Evolutionary conservation across 805 yeast genomes (phyloP), one percentile per base, ranked within the genome.

Genomic region (Pichia exigua): DNA sequence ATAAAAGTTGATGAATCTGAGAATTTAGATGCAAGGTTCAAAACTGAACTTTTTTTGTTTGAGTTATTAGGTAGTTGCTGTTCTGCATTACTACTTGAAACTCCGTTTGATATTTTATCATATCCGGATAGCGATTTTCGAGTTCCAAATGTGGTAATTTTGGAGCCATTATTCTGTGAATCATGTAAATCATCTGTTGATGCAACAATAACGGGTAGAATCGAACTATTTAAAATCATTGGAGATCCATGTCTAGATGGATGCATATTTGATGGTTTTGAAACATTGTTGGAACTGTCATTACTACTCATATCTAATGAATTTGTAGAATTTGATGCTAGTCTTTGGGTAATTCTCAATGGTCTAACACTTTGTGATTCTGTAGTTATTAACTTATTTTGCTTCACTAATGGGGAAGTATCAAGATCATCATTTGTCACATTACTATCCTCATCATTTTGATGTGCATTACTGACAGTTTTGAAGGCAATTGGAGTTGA

Each of bases 321-420:
- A 35, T 35, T 35, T 1, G 45, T 21, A 15, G 58, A 59, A 22
- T 59, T 61, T 11, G 53, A 46, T 17, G 64, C 63, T 55, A 76
- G 66, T 59, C 77, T 81, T 61, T 79, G 82, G 0, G 87, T 76
- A 70, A 85, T 82, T 65, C 80, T 80, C 59, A 85, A 70, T 0
- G 91, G 91, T 64, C 86, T 78, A 1, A 81, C 88, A 1, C 27
- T 26, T 8, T 35, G 39, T 11, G 45, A 38, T 20, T 44, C 47
- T 10, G 28, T 30, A 18, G 9, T 22, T 18, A 26, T 26, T 6
- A 22, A 17, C 1, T 9, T 21, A 2, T 35, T 17, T 11, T 35
- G 39, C 20, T 35, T 35, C 17, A n/a, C 1, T 11, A 35, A 8
- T 35, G 39, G 39, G 4, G 39, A 35, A 35, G 4, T 35, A 35